These are phyloP conservation scores for Leccinum subrobustum DNA, from an alignment of 1,284 basidiomycete species.

Conservation along the genomic window DNA sequence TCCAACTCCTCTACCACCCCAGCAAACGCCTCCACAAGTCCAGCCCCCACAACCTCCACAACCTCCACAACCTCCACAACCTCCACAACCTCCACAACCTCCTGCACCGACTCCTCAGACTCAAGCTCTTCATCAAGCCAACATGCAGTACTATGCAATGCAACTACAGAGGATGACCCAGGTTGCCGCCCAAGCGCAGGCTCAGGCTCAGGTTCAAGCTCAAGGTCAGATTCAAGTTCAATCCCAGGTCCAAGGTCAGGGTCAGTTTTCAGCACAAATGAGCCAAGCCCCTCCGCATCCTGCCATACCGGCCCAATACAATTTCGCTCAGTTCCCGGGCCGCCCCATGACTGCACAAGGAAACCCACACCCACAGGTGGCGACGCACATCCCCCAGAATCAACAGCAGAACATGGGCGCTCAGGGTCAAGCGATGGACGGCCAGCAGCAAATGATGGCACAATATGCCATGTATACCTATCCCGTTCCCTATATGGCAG, in stretches of 20 bases:
- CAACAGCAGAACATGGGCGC: constrained; percentile 24
- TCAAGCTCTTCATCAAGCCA: constrained; percentile 21
- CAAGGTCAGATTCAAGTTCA: constrained; percentile 25
- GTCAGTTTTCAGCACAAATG: constrained; percentile 26
- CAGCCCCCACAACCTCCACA: constrained; percentile 22
- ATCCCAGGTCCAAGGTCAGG: constrained; percentile 21
- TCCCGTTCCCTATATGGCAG: constrained; percentile 30
- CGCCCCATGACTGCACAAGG: constrained; percentile 25
- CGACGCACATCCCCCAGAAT: constrained; percentile 20
- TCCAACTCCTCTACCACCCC: constrained; percentile 18
- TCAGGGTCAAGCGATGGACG: constrained; percentile 26
- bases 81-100: too few species aligned
- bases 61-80: too few species aligned
- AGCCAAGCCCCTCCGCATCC: constrained; percentile 24
- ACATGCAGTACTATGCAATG: constrained; percentile 12
- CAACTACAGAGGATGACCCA: constrained; percentile 22
- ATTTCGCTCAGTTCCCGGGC: constrained; percentile 15
- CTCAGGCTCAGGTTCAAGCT: constrained; percentile 22
- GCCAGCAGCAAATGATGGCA: constrained; percentile 32
- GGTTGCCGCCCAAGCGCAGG: not conserved
- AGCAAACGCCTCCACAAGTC: constrained; percentile 20
- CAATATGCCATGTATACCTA: constrained; percentile 35
- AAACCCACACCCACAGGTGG: constrained; percentile 27
- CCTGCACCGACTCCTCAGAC: constrained; percentile 20
- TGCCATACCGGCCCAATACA: constrained; percentile 25